Conservation (phyloP, 2,329 filamentous ascomycete species). For the Dactylellina cionopaga region DNA sequence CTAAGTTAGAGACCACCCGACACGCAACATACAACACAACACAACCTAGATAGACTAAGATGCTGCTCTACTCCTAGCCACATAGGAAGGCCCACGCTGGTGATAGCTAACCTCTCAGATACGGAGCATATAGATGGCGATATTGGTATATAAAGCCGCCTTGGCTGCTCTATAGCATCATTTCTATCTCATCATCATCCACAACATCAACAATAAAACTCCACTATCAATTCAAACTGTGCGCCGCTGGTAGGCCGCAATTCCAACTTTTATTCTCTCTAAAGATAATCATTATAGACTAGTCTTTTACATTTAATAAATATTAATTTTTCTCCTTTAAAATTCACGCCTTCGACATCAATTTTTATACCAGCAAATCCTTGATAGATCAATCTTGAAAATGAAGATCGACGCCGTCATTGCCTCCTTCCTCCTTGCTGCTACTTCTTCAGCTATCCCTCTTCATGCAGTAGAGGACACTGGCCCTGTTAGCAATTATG, state of each 20-base stretch:
- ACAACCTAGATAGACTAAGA: no score
- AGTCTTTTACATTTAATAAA: neutral
- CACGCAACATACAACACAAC: no score
- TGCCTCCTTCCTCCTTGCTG: neutral
- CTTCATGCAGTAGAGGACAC: neutral
- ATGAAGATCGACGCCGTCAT: conserved; percentile 10
- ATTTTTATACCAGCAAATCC: neutral
- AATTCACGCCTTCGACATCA: neutral
- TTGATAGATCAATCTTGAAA: neutral
- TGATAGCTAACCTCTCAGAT: no score
- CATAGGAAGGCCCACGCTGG: no score
- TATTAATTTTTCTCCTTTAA: neutral
- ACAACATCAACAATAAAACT: neutral
- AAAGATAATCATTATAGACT: neutral
- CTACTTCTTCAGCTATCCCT: neutral
- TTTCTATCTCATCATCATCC: neutral
- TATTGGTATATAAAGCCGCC: neutral
- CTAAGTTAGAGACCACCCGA: no score
- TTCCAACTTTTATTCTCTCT: neutral
- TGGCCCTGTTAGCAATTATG: no score
- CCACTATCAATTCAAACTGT: neutral
- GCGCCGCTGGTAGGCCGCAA: no score
- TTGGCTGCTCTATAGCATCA: neutral
- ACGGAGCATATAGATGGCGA: no score
- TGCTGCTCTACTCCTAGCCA: no score